Evolutionary conservation across 129 eudicot genomes (phyloP), one percentile per base, ranked within the genome.

Genomic region (Artemisia argyi): DNA sequence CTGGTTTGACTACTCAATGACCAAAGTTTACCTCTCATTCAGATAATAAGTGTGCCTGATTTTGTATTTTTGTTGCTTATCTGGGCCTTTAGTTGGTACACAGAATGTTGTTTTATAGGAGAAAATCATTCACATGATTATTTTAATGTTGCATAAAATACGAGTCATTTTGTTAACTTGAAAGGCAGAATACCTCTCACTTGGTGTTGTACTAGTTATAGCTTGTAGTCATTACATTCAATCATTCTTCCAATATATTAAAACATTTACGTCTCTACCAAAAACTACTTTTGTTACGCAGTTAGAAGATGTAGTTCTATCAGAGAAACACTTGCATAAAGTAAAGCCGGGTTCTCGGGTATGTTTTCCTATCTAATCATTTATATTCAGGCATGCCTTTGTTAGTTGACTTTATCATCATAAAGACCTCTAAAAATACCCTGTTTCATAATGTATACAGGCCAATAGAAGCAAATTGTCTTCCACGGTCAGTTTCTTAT

Each of bases 331-430:
- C 47, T 61, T 52, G 52, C 62, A 51, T 55, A 60, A 69, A 73
- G 83, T 78, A 54, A 85, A 76, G 77, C 74, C 67, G 44, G 68
- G 75, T 68, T 65, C 64, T 9, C 74, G 75, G 85, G 96, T 88
- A 11, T 22, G 50, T 17, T 22, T 48, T 48, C 18, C 26, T 67
- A 52, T 58, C 4, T 19, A 46, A 32, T 66, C 65, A 18, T 49
- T 28, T 63, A 13, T 63, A 18, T 66, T 48, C 58, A 20, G 15
- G n/a, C 48, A 50, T 68, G 73, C 47, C 47, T 12, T 70, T 54
- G 46, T 32, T 69, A 54, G 53, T 55, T 55, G 74, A 70, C 18
- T 50, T 39, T 65, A 19, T 56, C 55, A 65, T 44, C 44, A 11
- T 42, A 65, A 30, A 49, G 18, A 17, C 73, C 67, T 13, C 61